Conservation (phyloP, 2,329 filamentous ascomycete species). For the Fusarium stilboides region DNA sequence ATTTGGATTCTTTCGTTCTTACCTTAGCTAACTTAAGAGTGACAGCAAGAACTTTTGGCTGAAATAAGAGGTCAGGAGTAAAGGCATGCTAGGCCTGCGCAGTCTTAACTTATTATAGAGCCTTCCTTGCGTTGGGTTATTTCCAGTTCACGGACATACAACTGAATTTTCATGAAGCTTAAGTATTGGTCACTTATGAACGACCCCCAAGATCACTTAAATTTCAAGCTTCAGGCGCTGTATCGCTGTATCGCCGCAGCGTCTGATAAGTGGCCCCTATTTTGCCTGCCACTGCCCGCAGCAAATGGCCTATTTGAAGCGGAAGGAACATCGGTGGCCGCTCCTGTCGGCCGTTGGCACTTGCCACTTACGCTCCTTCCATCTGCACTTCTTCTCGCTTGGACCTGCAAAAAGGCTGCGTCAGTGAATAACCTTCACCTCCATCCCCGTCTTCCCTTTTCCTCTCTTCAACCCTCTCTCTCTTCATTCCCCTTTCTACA, state of each 20-base stretch:
- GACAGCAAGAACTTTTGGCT: constrained; percentile 5
- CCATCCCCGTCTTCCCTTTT: constrained; percentile 31
- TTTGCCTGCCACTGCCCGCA: constrained; percentile 24
- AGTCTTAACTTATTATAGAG: background rate
- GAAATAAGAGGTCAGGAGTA: background rate
- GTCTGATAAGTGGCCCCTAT: background rate
- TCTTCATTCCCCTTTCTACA: constrained; percentile 28
- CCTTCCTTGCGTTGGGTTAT: background rate
- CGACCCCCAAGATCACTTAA: background rate
- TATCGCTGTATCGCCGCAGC: background rate
- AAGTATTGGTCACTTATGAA: background rate
- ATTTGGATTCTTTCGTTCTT: background rate
- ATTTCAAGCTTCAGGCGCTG: background rate
- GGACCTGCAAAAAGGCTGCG: constrained; percentile 40
- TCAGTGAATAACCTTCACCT: constrained; percentile 51
- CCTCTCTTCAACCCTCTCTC: constrained; percentile 21
- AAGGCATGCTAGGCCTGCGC: background rate
- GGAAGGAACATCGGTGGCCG: constrained; percentile 29
- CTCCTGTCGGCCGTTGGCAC: constrained; percentile 38
- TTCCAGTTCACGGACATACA: background rate
- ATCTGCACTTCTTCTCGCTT: constrained; percentile 34
- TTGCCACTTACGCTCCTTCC: constrained; percentile 45
- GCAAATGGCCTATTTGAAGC: constrained; percentile 8
- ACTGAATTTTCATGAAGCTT: background rate
- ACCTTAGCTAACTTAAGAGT: background rate